Evolutionary conservation across 2,329 filamentous ascomycete genomes (phyloP).

Genomic region (Talaromyces islandicus): DNA sequence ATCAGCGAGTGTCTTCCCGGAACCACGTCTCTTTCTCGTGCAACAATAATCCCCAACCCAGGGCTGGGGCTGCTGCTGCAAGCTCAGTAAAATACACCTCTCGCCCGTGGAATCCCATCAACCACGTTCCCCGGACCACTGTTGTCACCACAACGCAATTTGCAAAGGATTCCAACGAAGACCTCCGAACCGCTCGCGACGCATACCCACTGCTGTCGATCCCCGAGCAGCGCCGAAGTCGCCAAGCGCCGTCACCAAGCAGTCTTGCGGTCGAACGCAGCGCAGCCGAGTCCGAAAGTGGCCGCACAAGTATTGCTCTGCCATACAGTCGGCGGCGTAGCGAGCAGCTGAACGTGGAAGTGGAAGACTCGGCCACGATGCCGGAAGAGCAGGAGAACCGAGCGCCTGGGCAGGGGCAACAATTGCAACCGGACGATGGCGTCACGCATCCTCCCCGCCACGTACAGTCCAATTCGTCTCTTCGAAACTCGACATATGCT

Average conservation of each 20-base stretch:
- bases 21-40: slow-evolving; percentile 11
- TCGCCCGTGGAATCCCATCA: slow-evolving; percentile 57
- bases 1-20: slow-evolving; percentile 6
- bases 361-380: slow-evolving; percentile 20
- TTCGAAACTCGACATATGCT: slow-evolving; percentile 35
- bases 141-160: slow-evolving; percentile 38
- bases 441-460: slow-evolving; percentile 25
- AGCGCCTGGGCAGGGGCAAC: neutral
- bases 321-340: slow-evolving; percentile 39
- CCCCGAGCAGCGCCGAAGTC: slow-evolving; percentile 51
- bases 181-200: slow-evolving; percentile 35
- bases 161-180: slow-evolving; percentile 24
- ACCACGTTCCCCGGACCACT: slow-evolving; percentile 52
- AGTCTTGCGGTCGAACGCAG: slow-evolving; percentile 46
- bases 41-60: slow-evolving; percentile 9
- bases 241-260: slow-evolving; percentile 42
- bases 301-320: slow-evolving; percentile 48
- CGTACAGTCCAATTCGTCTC: slow-evolving; percentile 34
- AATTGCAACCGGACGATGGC: slow-evolving; percentile 15
- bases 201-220: slow-evolving; percentile 53
- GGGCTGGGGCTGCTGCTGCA: slow-evolving; percentile 14
- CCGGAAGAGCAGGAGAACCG: slow-evolving; percentile 20
- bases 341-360: slow-evolving; percentile 16
- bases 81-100: slow-evolving; percentile 33
- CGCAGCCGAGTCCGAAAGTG: slow-evolving; percentile 39